Evolutionary conservation across 1,284 basidiomycete species (phyloP).

Genomic region (Macrocybe sp.): DNA sequence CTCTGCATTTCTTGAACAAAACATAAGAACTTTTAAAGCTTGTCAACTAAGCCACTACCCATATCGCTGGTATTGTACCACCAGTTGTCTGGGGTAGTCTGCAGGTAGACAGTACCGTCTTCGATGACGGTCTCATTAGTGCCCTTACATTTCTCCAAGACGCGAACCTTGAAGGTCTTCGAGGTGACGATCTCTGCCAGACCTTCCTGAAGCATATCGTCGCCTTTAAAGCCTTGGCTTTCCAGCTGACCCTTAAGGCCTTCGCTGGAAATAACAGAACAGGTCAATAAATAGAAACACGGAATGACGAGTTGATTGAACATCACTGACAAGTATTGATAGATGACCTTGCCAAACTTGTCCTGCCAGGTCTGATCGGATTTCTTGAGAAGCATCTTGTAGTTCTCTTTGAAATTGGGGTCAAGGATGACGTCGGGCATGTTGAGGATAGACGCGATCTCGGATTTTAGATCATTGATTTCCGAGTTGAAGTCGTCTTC

Average conservation of each 20-base stretch:
- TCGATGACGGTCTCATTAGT: constrained; percentile 27
- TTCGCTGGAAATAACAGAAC: constrained; percentile 16
- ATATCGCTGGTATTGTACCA: constrained; percentile 15
- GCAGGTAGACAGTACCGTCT: constrained; percentile 22
- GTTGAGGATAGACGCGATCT: constrained; percentile 22
- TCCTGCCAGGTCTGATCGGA: constrained; percentile 22
- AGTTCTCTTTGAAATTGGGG: constrained; percentile 32
- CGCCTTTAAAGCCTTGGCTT: constrained; percentile 27
- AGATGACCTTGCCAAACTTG: constrained; percentile 21
- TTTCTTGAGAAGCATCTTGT: constrained; percentile 18
- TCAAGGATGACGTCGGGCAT: constrained; percentile 29
- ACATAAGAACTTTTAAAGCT: neutral
- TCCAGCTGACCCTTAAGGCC: constrained; percentile 25
- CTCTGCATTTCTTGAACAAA: no score
- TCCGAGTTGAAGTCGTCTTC: constrained; percentile 22
- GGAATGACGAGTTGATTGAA: neutral
- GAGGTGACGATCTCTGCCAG: constrained; percentile 24
- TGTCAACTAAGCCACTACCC: neutral
- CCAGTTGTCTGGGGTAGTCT: constrained; percentile 23
- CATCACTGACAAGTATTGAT: constrained; percentile 21
- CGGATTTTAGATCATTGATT: constrained; percentile 22
- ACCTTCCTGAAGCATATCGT: constrained; percentile 34
- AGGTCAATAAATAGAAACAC: constrained; percentile 3
- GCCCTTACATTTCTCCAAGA: constrained; percentile 22
- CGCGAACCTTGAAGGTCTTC: constrained; percentile 29